Evolutionary conservation across 345 rosid species (phyloP).

Genomic region (Lepidium aucheri): DNA sequence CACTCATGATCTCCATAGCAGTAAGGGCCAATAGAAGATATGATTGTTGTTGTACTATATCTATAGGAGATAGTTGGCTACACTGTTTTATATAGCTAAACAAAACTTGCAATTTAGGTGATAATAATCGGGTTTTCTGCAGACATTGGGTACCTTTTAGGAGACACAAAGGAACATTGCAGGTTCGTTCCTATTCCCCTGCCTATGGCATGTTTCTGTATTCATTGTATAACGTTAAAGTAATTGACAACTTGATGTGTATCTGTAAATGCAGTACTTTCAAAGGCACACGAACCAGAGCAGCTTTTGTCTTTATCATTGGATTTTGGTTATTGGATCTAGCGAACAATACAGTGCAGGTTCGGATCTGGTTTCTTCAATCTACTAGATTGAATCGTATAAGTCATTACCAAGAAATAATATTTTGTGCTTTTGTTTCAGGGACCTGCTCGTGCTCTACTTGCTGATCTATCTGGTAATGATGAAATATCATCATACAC

Average conservation of each 20-base stretch:
- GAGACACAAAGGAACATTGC: constrained; percentile 90
- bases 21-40: constrained; percentile 44
- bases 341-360: constrained; percentile 97
- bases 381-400: not conserved
- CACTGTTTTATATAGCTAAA: constrained; percentile 35
- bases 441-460: constrained; percentile 99
- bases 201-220: constrained; percentile 8
- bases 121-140: constrained; percentile 96
- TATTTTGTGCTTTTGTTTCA: constrained; percentile 22
- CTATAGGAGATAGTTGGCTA: not conserved
- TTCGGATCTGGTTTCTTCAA: constrained; percentile 11
- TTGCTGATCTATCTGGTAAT: constrained; percentile 84
- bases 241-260: not conserved
- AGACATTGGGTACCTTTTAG: constrained; percentile 85
- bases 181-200: constrained; percentile 40
- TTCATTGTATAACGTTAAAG: not conserved
- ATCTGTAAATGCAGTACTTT: constrained; percentile 50
- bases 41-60: not conserved
- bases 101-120: constrained; percentile 74
- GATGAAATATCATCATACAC: not conserved
- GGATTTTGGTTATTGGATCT: constrained; percentile 99
- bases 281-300: constrained; percentile 81
- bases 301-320: constrained; percentile 75
- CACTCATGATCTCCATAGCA: constrained; percentile 73
- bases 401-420: not conserved